These are phyloP conservation scores for Exserohilum turcica DNA, from an alignment of 2,329 filamentous ascomycete genomes.

Conservation along the genomic window DNA sequence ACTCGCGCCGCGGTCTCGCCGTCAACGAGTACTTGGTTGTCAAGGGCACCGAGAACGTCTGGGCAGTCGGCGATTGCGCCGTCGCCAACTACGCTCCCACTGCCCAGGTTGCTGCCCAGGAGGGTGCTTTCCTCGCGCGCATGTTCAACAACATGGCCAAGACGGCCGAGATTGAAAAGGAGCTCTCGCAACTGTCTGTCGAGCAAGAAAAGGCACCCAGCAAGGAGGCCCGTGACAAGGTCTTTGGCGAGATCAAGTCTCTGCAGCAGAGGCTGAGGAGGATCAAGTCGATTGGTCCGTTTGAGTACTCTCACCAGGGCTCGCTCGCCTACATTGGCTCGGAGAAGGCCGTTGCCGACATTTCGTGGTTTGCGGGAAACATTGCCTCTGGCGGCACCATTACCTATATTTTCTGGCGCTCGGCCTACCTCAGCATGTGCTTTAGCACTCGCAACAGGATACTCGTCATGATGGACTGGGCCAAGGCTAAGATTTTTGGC, in stretches of 20 bases:
- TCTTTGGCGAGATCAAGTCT: slow-evolving; percentile 78
- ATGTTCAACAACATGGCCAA: slow-evolving; percentile 99
- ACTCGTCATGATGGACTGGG: slow-evolving; percentile 90
- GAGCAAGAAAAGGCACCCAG: slow-evolving; percentile 69
- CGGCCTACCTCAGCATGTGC: slow-evolving; percentile 98
- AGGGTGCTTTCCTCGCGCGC: slow-evolving; percentile 90
- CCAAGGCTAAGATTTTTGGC: slow-evolving; percentile 95
- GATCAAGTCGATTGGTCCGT: slow-evolving; percentile 94
- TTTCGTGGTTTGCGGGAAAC: slow-evolving; percentile 97
- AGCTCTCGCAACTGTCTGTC: slow-evolving; percentile 71
- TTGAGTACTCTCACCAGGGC: slow-evolving; percentile 98
- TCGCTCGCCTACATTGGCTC: slow-evolving; percentile 97
- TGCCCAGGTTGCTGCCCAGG: slow-evolving; percentile 93
- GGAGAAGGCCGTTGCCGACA: slow-evolving; percentile 96
- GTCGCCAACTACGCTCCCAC: slow-evolving; percentile 97
- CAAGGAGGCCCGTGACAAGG: slow-evolving; percentile 61
- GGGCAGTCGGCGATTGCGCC: slow-evolving; percentile 96
- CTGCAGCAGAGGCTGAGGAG: slow-evolving; percentile 85
- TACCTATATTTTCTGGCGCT: slow-evolving; percentile 98
- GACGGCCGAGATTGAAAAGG: slow-evolving; percentile 78
- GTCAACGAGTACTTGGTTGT: slow-evolving; percentile 99
- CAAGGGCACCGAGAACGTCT: slow-evolving; percentile 94
- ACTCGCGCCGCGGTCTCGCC: slow-evolving; percentile 89
- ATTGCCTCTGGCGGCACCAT: slow-evolving; percentile 89
- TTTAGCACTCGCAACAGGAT: slow-evolving; percentile 98